Percentiles rank a stretch among this genome's conserved stretches.
Conservation (phyloP, 2,329 filamentous ascomycete species). For the Colletotrichum costaricense region DNA sequence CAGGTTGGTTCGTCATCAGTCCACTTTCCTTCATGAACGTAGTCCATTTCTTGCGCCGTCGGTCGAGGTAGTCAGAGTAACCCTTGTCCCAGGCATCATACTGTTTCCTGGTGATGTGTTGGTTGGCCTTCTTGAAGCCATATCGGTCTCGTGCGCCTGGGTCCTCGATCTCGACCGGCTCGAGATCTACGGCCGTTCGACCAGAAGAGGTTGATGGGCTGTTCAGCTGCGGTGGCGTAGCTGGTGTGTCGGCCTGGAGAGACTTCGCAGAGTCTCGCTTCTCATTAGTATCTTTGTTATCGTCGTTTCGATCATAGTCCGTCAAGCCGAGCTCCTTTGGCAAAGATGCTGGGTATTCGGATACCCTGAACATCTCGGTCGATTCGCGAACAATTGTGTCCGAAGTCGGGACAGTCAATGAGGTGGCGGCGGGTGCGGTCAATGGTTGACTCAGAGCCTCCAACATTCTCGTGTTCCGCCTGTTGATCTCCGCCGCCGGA, state of each 20-base stretch:
- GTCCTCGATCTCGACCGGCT: slow-evolving; percentile 54
- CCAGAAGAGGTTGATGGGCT: slow-evolving; percentile 21
- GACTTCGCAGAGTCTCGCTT: slow-evolving; percentile 66
- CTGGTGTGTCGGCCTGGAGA: slow-evolving; percentile 40
- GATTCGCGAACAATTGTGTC: slow-evolving; percentile 45
- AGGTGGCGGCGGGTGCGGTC: slow-evolving; percentile 41
- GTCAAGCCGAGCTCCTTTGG: slow-evolving; percentile 37
- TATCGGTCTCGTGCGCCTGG: slow-evolving; percentile 78
- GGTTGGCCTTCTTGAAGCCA: slow-evolving; percentile 89
- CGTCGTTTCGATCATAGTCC: slow-evolving; percentile 40
- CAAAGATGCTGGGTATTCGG: slow-evolving; percentile 52
- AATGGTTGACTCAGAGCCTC: slow-evolving; percentile 53
- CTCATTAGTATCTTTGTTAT: slow-evolving; percentile 35
- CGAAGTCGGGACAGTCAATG: slow-evolving; percentile 34
- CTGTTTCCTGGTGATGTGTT: slow-evolving; percentile 79
- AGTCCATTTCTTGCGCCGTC: slow-evolving; percentile 85
- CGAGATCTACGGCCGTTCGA: slow-evolving; percentile 42
- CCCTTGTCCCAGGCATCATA: slow-evolving; percentile 84
- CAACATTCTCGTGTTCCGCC: slow-evolving; percentile 50
- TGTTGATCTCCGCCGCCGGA: slow-evolving; percentile 53
- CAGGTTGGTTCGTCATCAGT: slow-evolving; percentile 77
- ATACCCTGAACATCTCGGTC: slow-evolving; percentile 50
- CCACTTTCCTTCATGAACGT: slow-evolving; percentile 81
- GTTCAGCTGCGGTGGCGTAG: slow-evolving; percentile 37
- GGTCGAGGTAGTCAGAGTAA: slow-evolving; percentile 80